Evolutionary conservation across 1,284 basidiomycete species (phyloP).

Genomic region (Takashimella koratensis): DNA sequence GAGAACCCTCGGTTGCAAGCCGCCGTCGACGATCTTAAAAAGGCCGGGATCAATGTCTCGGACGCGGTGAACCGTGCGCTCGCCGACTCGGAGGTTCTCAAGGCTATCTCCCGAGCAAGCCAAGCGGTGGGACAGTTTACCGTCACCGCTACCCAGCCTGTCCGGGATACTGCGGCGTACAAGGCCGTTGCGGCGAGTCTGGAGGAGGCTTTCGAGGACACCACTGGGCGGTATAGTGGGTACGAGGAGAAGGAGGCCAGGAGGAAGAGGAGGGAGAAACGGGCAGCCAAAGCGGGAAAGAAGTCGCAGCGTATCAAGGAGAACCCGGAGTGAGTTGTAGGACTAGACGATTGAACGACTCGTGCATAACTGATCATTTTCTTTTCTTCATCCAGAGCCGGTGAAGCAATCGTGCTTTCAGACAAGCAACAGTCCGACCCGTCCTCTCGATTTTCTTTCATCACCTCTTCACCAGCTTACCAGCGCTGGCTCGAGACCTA

Average conservation of each 20-base stretch:
- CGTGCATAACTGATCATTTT: no score
- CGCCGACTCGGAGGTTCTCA: conserved; percentile 86
- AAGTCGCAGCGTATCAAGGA: conserved; percentile 57
- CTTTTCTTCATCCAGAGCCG: conserved; percentile 60
- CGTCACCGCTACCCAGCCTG: conserved; percentile 79
- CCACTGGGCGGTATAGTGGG: conserved; percentile 72
- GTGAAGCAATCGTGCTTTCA: conserved; percentile 75
- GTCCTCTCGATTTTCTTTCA: conserved; percentile 55
- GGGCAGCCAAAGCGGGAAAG: conserved; percentile 77
- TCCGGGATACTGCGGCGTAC: conserved; percentile 93
- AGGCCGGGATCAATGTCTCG: conserved; percentile 84
- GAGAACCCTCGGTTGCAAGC: conserved; percentile 89
- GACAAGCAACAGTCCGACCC: conserved; percentile 40
- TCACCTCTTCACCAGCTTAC: conserved; percentile 58
- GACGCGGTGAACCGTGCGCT: conserved; percentile 90
- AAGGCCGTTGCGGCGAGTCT: conserved; percentile 85
- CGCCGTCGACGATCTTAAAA: conserved; percentile 85
- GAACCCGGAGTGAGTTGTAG: conserved; percentile 72
- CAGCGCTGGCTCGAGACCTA: conserved; percentile 61
- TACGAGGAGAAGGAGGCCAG: conserved; percentile 90
- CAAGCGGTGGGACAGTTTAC: conserved; percentile 69
- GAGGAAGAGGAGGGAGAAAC: conserved; percentile 66
- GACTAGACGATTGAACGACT: no score
- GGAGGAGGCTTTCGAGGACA: conserved; percentile 89
- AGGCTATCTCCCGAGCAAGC: conserved; percentile 69